Percentiles rank a stretch among this genome's conserved stretches.
These are phyloP conservation scores for Ampelocalamus luodianensis DNA, from an alignment of 176 grass and related monocot genomes.

Conservation along the genomic window DNA sequence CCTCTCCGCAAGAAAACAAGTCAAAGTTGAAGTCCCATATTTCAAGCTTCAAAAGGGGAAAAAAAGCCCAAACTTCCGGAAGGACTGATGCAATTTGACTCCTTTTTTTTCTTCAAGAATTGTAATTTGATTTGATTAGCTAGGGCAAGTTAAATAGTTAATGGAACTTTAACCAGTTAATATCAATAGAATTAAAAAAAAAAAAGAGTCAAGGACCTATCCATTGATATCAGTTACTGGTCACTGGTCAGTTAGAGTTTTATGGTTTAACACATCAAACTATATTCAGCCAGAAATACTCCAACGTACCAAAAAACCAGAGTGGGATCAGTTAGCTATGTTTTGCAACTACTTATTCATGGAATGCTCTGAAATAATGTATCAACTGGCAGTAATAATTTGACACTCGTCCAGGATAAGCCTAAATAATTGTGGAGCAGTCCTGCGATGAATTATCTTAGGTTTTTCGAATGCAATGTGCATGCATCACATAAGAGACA, in stretches of 20 bases:
- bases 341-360: neutral
- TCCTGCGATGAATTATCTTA: constrained; percentile 6
- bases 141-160: neutral
- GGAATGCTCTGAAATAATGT: neutral
- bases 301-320: neutral
- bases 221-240: neutral
- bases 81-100: neutral
- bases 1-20: neutral
- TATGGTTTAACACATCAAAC: neutral
- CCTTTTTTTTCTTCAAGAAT: neutral
- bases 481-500: neutral
- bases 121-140: neutral
- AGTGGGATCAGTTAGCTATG: neutral
- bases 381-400: neutral
- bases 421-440: neutral
- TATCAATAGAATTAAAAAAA: neutral
- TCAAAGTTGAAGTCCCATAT: constrained; percentile 6
- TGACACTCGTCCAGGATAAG: neutral
- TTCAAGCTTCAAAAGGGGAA: constrained; percentile 12
- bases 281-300: neutral
- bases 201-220: neutral
- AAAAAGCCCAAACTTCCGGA: neutral
- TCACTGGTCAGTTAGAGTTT: neutral
- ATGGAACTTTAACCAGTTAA: neutral
- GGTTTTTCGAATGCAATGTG: neutral